Conservation (phyloP, 2,329 filamentous ascomycete species). For the Lasiodiplodia theobromae region DNA sequence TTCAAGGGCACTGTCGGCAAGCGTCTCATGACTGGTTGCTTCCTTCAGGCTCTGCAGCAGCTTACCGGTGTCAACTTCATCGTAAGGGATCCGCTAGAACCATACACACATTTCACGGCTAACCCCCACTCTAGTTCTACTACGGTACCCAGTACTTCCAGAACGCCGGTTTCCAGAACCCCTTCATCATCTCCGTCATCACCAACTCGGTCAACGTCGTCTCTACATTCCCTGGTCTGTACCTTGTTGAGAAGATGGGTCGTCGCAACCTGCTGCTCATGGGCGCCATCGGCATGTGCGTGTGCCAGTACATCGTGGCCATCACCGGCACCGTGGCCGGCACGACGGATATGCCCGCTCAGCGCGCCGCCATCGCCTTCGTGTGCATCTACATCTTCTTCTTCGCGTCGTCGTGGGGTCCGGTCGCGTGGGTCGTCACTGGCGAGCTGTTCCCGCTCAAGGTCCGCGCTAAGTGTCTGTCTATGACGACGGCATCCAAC, state of each 20-base stretch:
- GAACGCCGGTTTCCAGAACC: conserved; percentile 50
- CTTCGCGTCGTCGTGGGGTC: conserved; percentile 81
- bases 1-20: conserved; percentile 59
- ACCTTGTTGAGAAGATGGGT: conserved; percentile 81
- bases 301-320: conserved; percentile 52
- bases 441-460: conserved; percentile 54
- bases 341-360: conserved; percentile 46
- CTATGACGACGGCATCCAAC: conserved; percentile 63
- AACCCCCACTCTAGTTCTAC: conserved; percentile 22
- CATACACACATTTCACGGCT: neutral
- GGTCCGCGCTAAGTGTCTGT: conserved; percentile 56
- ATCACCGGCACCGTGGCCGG: conserved; percentile 49
- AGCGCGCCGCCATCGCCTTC: conserved; percentile 50
- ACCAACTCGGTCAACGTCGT: conserved; percentile 79
- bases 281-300: conserved; percentile 75
- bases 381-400: conserved; percentile 79
- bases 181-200: conserved; percentile 75
- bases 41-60: conserved; percentile 82
- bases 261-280: conserved; percentile 77
- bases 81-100: conserved; percentile 34
- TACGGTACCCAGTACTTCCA: conserved; percentile 47
- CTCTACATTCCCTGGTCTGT: conserved; percentile 74
- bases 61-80: conserved; percentile 62
- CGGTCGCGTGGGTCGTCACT: conserved; percentile 70
- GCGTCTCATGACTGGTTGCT: conserved; percentile 75